Evolutionary conservation across 192 early-diverging fungal species (phyloP).

Genomic region (Entomortierella chlamydospora): DNA sequence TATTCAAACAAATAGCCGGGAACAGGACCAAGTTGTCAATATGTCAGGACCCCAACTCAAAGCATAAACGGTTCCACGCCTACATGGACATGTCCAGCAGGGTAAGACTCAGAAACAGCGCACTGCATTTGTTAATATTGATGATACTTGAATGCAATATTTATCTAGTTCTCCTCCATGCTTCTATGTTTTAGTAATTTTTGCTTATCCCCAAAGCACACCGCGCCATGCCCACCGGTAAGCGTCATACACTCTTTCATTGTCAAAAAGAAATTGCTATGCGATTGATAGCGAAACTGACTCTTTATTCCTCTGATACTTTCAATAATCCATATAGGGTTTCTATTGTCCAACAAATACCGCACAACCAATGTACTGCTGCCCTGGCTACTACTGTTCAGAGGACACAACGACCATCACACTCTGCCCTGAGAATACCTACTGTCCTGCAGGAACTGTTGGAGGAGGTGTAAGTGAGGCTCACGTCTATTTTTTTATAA

Average conservation of each 20-base stretch:
- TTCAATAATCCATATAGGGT: slow-evolving; percentile 11
- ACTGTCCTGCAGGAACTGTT: slow-evolving; percentile 64
- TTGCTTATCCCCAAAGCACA: slow-evolving; percentile 41
- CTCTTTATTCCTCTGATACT: background rate
- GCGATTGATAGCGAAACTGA: background rate
- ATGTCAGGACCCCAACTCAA: slow-evolving; percentile 31
- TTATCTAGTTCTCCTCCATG: background rate
- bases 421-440: slow-evolving; percentile 64
- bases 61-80: slow-evolving; percentile 19
- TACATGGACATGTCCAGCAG: slow-evolving; percentile 38
- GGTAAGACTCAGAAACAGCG: slow-evolving; percentile 4
- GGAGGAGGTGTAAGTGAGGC: slow-evolving; percentile 22
- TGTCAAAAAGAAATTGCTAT: no score
- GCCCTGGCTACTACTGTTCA: slow-evolving; percentile 67
- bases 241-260: background rate
- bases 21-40: slow-evolving; percentile 31
- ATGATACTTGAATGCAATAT: no score
- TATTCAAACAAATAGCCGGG: slow-evolving; percentile 4
- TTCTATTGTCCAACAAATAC: slow-evolving; percentile 66
- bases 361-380: slow-evolving; percentile 71
- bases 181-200: slow-evolving; percentile 8
- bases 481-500: background rate
- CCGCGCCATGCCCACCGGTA: slow-evolving; percentile 30
- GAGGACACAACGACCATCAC: slow-evolving; percentile 51
- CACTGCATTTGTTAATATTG: background rate